A percentile compares a stretch with the other conserved stretches of the same genome.
Conservation (phyloP, 495 filamentous ascomycete species). For the Lichenothelia convexa region DNA sequence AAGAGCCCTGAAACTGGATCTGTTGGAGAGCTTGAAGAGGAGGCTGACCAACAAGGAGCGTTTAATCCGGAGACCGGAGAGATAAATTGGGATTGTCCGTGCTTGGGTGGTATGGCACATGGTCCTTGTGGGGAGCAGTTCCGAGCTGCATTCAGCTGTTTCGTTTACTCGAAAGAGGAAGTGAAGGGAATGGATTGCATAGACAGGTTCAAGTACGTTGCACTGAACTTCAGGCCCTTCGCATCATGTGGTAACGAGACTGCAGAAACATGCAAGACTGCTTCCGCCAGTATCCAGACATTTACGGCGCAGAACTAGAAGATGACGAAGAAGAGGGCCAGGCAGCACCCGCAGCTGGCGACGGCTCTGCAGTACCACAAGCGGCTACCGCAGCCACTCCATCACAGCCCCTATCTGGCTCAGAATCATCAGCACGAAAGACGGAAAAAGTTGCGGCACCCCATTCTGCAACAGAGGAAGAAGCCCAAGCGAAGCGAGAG, state of each 20-base stretch:
- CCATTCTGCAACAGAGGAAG: conserved; percentile 13
- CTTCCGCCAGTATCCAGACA: conserved; percentile 76
- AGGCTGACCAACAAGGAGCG: conserved; percentile 69
- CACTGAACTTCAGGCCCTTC: background rate
- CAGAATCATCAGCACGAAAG: background rate
- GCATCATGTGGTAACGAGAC: conserved; percentile 13
- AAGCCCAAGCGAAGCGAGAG: conserved; percentile 9
- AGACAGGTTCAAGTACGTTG: conserved; percentile 80
- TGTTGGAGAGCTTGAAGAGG: conserved; percentile 49
- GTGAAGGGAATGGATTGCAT: conserved; percentile 99
- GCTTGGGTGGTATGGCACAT: conserved; percentile 90
- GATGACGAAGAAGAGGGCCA: conserved; percentile 51
- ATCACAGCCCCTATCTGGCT: background rate
- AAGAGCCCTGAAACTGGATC: conserved; percentile 9
- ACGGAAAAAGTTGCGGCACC: background rate
- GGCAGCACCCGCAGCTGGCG: conserved; percentile 2
- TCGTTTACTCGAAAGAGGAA: conserved; percentile 82
- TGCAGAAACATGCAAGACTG: conserved; percentile 86
- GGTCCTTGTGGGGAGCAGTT: conserved; percentile 94
- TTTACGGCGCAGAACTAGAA: conserved; percentile 79
- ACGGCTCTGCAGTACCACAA: too few relatives aligned
- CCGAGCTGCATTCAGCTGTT: conserved; percentile 89
- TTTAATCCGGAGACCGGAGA: conserved; percentile 98
- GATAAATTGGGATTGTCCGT: conserved; percentile 99
- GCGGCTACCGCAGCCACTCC: background rate